Conservation (phyloP, 768 basidiomycete genomes). For the Lyophyllum semitale region DNA sequence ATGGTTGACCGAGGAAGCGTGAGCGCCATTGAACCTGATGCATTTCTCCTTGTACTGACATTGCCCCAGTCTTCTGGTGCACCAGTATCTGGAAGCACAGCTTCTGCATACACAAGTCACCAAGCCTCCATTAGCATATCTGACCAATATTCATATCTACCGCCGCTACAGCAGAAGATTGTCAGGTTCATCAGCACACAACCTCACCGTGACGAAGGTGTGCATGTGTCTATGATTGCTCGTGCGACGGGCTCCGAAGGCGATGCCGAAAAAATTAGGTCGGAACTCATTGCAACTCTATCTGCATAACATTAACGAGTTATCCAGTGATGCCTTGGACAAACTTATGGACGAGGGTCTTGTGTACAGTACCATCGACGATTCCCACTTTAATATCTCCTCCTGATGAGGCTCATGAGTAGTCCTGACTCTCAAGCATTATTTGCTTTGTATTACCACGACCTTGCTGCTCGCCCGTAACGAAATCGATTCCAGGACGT, state of each 20-base stretch:
- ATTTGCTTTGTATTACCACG: neutral
- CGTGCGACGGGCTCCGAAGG: conserved; percentile 53
- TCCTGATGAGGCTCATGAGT: conserved; percentile 19
- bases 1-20: conserved; percentile 69
- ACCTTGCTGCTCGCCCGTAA: neutral
- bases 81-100: conserved; percentile 14
- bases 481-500: neutral
- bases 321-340: conserved; percentile 68
- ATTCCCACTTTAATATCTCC: conserved; percentile 74
- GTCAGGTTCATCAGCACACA: conserved; percentile 63
- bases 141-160: conserved; percentile 58
- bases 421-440: neutral
- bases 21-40: conserved; percentile 21
- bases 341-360: conserved; percentile 77
- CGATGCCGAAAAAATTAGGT: conserved; percentile 68
- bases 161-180: conserved; percentile 62
- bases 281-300: conserved; percentile 8
- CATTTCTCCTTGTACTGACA: neutral
- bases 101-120: conserved; percentile 47
- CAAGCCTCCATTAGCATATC: conserved; percentile 26
- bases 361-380: conserved; percentile 80
- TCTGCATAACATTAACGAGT: conserved; percentile 1
- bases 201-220: conserved; percentile 55
- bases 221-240: conserved; percentile 74
- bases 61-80: conserved; percentile 30